A percentile compares a stretch with the other conserved stretches of the same genome.
Conservation (phyloP, 1,284 basidiomycete genomes). For the Naganishia cerealis region DNA sequence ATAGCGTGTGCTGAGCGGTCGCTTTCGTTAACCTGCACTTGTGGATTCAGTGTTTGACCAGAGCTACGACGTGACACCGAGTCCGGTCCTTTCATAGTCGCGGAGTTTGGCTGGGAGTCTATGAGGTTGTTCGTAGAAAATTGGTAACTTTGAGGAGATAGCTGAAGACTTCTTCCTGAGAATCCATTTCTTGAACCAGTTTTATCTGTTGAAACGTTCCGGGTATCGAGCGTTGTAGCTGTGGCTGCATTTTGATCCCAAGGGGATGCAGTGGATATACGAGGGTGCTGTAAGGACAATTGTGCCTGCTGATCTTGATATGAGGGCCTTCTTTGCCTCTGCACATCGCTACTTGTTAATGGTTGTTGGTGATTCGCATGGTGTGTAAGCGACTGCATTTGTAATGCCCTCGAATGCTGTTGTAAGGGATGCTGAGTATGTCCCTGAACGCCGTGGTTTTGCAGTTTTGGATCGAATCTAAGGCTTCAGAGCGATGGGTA, state of each 20-base stretch:
- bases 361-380: not conserved
- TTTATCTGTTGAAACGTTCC: not conserved
- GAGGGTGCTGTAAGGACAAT: not conserved
- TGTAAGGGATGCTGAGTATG: not conserved
- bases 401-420: not conserved
- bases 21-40: constrained; percentile 1
- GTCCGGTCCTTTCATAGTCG: not conserved
- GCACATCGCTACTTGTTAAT: not conserved
- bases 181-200: not conserved
- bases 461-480: constrained; percentile 3
- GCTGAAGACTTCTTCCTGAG: not conserved
- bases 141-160: not conserved
- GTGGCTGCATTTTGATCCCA: not conserved
- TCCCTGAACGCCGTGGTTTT: not conserved
- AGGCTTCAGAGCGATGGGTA: not conserved
- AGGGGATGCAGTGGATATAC: not conserved
- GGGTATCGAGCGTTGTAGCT: not conserved
- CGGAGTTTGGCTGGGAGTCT: not conserved
- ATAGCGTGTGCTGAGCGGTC: not conserved
- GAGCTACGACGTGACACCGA: not conserved
- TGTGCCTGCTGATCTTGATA: not conserved
- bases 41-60: not conserved
- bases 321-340: not conserved
- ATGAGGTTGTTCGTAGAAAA: not conserved
- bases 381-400: not conserved